A percentile compares a stretch with the other conserved stretches of the same genome.
Conservation (phyloP, 805 yeast species). For the Zygotorulaspora sp. region DNA sequence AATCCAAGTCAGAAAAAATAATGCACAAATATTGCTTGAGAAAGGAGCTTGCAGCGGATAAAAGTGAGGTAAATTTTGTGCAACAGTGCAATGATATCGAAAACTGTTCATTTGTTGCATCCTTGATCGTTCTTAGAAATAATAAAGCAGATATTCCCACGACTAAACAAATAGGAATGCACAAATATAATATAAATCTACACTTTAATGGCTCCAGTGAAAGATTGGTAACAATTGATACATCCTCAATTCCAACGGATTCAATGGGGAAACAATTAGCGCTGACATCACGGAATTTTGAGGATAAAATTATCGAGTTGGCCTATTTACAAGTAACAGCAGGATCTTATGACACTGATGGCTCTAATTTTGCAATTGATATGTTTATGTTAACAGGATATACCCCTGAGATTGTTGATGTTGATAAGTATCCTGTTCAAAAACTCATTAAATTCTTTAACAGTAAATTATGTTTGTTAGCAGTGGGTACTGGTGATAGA, state of each 20-base stretch:
- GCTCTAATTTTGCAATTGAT: constrained; percentile 75
- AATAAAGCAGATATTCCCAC: constrained; percentile 16
- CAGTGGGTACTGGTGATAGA: constrained; percentile 62
- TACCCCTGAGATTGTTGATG: constrained; percentile 56
- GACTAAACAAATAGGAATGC: constrained; percentile 13
- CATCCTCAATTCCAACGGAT: constrained; percentile 22
- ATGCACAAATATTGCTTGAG: constrained; percentile 10
- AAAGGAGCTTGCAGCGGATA: constrained; percentile 8
- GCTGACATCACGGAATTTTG: constrained; percentile 12
- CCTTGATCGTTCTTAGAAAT: constrained; percentile 49
- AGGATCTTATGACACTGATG: constrained; percentile 55
- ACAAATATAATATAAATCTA: constrained; percentile 20
- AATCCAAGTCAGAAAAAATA: constrained; percentile 2
- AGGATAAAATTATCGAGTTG: constrained; percentile 53
- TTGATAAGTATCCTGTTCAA: constrained; percentile 34
- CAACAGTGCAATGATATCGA: constrained; percentile 32
- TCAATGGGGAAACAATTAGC: constrained; percentile 18
- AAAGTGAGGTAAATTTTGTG: constrained; percentile 7
- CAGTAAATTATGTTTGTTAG: constrained; percentile 41
- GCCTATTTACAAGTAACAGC: constrained; percentile 62
- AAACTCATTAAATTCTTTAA: constrained; percentile 22
- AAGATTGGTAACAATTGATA: constrained; percentile 24
- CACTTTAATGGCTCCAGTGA: constrained; percentile 29
- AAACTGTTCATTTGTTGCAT: constrained; percentile 74
- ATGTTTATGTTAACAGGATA: constrained; percentile 63